A percentile compares a stretch with the other conserved stretches of the same genome.
phyloP scores from a whole-genome alignment of 2,329 filamentous ascomycete genomes.

The Dactylellina sp. region DNA sequence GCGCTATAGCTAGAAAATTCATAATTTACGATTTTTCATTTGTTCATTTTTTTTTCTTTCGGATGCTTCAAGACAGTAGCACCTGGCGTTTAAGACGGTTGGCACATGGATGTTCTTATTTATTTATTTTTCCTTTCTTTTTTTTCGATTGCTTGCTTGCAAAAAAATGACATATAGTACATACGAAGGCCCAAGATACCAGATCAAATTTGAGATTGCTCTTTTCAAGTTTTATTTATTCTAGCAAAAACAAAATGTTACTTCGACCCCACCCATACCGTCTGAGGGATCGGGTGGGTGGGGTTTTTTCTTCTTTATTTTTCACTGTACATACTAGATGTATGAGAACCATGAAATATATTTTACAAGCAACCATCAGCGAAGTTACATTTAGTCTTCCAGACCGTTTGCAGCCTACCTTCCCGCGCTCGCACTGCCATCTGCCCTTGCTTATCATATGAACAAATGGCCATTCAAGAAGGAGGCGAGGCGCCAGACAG shows the following conservation, averaged over 20 bases:
- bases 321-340: slow-evolving; percentile 42
- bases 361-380: slow-evolving; percentile 2
- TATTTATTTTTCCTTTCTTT: slow-evolving; percentile 12
- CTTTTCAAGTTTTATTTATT: slow-evolving; percentile 29
- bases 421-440: slow-evolving; percentile 2
- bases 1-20: slow-evolving; percentile 32
- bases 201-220: slow-evolving; percentile 45
- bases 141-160: slow-evolving; percentile 28
- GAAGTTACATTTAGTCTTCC: neutral
- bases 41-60: slow-evolving; percentile 22
- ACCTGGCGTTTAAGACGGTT: slow-evolving; percentile 50
- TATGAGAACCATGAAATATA: slow-evolving; percentile 34
- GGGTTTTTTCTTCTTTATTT: neutral
- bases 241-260: slow-evolving; percentile 19
- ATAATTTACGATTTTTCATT: slow-evolving; percentile 47
- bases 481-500: slow-evolving; percentile 10
- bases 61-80: slow-evolving; percentile 15
- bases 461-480: neutral
- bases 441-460: slow-evolving; percentile 33
- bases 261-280: slow-evolving; percentile 14
- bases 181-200: slow-evolving; percentile 48
- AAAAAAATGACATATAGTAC: slow-evolving; percentile 43
- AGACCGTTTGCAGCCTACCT: slow-evolving; percentile 44
- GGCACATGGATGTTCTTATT: slow-evolving; percentile 43
- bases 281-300: slow-evolving; percentile 2